Percentiles rank a stretch among this genome's conserved stretches.
These are phyloP conservation scores for Trebouxia sp. DNA, from an alignment of 139 green algal genomes.

Conservation along the genomic window DNA sequence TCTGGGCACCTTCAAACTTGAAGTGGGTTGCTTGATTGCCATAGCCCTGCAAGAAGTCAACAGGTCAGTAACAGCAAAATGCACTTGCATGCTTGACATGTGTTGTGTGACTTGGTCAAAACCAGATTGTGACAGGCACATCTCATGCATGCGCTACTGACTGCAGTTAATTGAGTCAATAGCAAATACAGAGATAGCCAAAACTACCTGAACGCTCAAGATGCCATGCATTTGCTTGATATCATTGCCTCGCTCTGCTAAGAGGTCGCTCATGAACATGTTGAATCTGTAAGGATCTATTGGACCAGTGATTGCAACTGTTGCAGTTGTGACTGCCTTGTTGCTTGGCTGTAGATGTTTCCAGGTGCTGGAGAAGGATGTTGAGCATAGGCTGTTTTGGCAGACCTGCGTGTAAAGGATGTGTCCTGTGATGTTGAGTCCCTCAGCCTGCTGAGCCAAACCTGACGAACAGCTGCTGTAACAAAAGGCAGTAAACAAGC, in stretches of 20 bases:
- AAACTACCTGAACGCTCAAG: background rate
- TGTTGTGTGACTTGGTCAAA: no score
- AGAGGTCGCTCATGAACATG: constrained; percentile 20
- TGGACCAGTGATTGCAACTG: background rate
- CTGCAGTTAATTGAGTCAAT: no score
- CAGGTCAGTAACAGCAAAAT: no score
- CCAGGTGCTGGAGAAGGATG: background rate
- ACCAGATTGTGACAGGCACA: no score
- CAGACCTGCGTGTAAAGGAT: no score
- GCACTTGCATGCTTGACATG: no score
- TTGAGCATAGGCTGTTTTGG: background rate
- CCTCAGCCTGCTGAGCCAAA: no score
- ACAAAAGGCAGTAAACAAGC: no score
- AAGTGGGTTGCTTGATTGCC: background rate
- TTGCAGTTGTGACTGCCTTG: background rate
- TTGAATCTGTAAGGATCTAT: constrained; percentile 15
- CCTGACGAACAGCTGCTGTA: no score
- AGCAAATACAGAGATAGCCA: no score
- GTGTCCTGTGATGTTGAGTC: no score
- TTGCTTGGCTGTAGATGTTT: background rate
- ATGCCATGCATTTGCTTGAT: constrained; percentile 22
- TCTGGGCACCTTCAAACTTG: constrained; percentile 3
- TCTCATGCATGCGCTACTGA: no score
- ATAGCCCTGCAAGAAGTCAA: constrained; percentile 23
- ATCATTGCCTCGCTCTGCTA: background rate